Evolutionary conservation across 176 grass and related monocot species (phyloP), one percentile per base, ranked within the genome.

Genomic region (Leersia perrieri): DNA sequence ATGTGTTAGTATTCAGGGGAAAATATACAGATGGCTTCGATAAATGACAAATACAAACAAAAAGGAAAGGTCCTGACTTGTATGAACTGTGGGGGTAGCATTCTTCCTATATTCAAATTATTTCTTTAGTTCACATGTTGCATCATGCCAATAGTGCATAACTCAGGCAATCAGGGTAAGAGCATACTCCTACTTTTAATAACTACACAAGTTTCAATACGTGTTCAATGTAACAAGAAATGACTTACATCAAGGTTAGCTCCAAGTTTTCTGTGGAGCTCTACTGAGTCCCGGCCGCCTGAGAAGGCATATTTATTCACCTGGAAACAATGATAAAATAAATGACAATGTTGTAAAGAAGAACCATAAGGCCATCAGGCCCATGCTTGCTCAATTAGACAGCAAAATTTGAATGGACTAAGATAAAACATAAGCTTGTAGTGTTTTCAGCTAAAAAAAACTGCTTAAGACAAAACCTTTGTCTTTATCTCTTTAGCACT

Each of bases 251-350:
- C 90, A 62, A 99, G 63, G 71, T 95, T 95, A 88, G 92, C 96
- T 84, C 96, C 96, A 86, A 91, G 90, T 85, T 93, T 93, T 63
- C 88, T 93, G 40, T 95, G 92, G 29, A 90, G 90, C 75, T 95
- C 96, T 73, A 95, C 45, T 0, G 96, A 91, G 77, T 99, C 92
- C 89, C 83, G 92, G 60, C 96, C 92, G 28, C 96, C 96, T 42
- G 96, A 99, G 86, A 99, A 95, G 45, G 92, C 92, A 86, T 95
- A 93, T 66, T 66, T 99, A 74, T 93, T 95, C 64, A 99, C 90
- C 96, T 99, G 70, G 6, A 88, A 39, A 84, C 70, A 5, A 57
- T 42, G 68, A 31, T 22, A 57, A 82, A 75, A 60, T 66, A 82
- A 22, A 80, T 44, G 74, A 15, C 70, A 72, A 38, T 3, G 5